Base-by-base conservation (phyloP, 192 early-diverging fungal genomes). In the Lobulomyces angularis region DNA sequence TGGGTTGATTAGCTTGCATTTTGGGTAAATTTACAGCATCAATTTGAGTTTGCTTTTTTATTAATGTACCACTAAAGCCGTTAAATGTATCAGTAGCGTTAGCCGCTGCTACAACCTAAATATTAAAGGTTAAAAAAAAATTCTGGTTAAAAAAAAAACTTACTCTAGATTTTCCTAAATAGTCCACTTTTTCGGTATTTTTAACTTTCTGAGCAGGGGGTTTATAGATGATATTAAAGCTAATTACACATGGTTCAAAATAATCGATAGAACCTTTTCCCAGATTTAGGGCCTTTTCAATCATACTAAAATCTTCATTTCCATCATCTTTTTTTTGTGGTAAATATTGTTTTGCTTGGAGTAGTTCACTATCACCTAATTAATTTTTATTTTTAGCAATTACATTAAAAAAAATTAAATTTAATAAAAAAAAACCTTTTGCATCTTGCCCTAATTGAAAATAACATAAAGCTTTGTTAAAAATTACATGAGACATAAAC, bases 401-500 rank as follows among this genome's bases (percentile, higher is more conserved):
- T 11, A 11, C 12, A 39, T 12, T 16, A 39, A 39, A 39, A 39
- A n/a, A n/a, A n/a, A n/a, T n/a, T n/a, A n/a, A n/a, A n/a, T n/a
- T n/a, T 39, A 12, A 12, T 11, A 12, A 19, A 12, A 11, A 12
- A 39, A 12, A 12, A 39, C 38, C 38, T 39, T 16, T 39, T 32
- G 32, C 11, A 12, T 39, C 38, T 23, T 39, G 12, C 12, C n/a
- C n/a, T 16, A 12, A 11, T 11, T 12, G 11, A 40, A 87, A 68
- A 47, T 75, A 73, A 54, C 82, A 84, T 20, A 97, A 68, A 1
- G 78, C 90, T 11, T 86, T 76, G 58, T 95, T 95, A 71, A 86
- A 97, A 36, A 84, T 53, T 9, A 91, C 78, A 58, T 97, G 83
- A 55, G 82, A 93, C 0, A 79, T 59, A 53, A 82, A 88, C 21